Conservation (phyloP, 306 rosid genomes). For the Quillaja saponaria region DNA sequence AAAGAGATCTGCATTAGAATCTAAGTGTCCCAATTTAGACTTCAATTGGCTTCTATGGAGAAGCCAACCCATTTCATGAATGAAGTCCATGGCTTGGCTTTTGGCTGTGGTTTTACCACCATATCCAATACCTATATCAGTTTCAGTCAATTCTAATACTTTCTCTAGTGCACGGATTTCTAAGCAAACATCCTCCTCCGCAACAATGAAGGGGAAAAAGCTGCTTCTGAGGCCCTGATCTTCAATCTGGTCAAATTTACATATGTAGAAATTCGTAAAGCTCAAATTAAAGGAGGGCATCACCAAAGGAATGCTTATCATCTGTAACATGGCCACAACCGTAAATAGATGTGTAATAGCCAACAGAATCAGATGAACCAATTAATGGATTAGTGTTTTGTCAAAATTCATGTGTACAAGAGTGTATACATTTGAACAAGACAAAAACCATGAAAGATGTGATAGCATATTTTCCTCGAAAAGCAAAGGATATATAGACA, state of each 20-base stretch:
- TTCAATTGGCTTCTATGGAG: constrained; percentile 73
- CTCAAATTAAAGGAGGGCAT: constrained; percentile 15
- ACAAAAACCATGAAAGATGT: background rate
- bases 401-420: background rate
- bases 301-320: background rate
- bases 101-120: constrained; percentile 47
- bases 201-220: constrained; percentile 87
- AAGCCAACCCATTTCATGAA: constrained; percentile 96
- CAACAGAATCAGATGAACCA: background rate
- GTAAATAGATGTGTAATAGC: background rate
- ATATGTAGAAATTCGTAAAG: too few relatives aligned
- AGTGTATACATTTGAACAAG: background rate
- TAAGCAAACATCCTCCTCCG: constrained; percentile 83
- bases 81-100: constrained; percentile 79
- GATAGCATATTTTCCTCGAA: background rate
- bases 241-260: constrained; percentile 80
- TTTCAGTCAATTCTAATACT: constrained; percentile 52
- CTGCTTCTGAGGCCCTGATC: constrained; percentile 88
- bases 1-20: constrained; percentile 52
- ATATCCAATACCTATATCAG: constrained; percentile 39
- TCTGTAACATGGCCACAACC: background rate
- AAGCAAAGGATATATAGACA: background rate
- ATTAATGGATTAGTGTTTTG: constrained; percentile 14
- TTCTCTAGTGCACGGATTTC: constrained; percentile 79
- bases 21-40: constrained; percentile 57